Conservation (phyloP, 2,329 filamentous ascomycete genomes). For the Colletotrichum gloeosporioides region DNA sequence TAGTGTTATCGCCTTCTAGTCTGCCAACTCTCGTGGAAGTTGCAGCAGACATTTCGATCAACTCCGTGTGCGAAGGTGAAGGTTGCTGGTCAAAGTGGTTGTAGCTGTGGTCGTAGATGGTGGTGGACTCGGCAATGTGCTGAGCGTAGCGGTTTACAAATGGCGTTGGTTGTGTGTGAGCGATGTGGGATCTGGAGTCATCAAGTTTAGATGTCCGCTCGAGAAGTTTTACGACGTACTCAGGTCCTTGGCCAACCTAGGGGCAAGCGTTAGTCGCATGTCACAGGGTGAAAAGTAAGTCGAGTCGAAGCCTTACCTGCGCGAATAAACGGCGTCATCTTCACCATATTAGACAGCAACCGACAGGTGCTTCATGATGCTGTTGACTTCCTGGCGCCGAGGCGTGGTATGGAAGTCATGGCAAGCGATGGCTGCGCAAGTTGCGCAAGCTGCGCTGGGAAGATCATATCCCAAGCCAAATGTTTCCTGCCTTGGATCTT, state of each 20-base stretch:
- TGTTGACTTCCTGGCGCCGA: not conserved
- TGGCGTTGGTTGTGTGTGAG: constrained; percentile 19
- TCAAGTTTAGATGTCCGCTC: constrained; percentile 22
- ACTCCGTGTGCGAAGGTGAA: constrained; percentile 2
- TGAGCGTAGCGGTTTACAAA: constrained; percentile 12
- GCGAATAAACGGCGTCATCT: not conserved
- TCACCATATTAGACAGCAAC: constrained; percentile 11
- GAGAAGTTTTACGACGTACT: constrained; percentile 27
- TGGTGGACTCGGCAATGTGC: constrained; percentile 12
- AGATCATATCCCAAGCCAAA: not conserved
- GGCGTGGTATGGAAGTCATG: not conserved
- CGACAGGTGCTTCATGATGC: not conserved
- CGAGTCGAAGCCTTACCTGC: constrained; percentile 1
- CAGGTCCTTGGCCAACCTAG: constrained; percentile 24
- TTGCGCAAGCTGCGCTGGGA: not conserved
- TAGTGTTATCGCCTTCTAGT: not conserved
- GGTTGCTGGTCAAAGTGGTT: not conserved
- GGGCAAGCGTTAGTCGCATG: not conserved
- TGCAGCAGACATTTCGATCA: not conserved
- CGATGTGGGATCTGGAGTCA: constrained; percentile 2
- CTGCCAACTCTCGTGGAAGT: not conserved
- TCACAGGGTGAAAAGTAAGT: not conserved
- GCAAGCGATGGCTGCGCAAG: not conserved
- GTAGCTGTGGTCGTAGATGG: constrained; percentile 1
- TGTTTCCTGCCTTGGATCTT: not conserved